These are phyloP conservation scores for Cyclanthera cordifolia DNA, from an alignment of 306 rosid genomes.

Conservation along the genomic window DNA sequence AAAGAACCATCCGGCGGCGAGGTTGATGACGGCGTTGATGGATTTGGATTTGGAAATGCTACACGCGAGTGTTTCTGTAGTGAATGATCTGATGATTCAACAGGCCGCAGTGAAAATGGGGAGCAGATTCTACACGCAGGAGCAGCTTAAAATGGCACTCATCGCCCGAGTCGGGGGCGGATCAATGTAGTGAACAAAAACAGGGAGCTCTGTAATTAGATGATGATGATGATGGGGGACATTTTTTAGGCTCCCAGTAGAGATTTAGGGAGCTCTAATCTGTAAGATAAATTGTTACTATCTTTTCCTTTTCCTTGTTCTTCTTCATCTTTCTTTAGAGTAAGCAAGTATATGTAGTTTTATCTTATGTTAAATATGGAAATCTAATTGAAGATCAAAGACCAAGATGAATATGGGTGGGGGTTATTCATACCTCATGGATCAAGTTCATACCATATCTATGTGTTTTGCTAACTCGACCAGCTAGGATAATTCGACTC, in stretches of 20 bases:
- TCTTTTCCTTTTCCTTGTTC: background rate
- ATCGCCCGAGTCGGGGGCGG: slow-evolving; percentile 46
- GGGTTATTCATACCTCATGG: too few relatives aligned
- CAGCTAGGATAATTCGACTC: too few relatives aligned
- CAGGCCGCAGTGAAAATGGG: slow-evolving; percentile 95
- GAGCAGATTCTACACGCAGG: slow-evolving; percentile 69
- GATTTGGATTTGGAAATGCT: slow-evolving; percentile 79
- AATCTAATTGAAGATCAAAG: background rate
- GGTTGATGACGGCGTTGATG: slow-evolving; percentile 73
- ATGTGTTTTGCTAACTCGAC: too few relatives aligned
- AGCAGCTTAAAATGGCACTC: slow-evolving; percentile 63
- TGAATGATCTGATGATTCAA: slow-evolving; percentile 84
- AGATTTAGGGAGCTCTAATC: background rate
- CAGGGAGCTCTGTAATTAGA: background rate
- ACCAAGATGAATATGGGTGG: background rate
- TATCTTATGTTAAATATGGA: background rate
- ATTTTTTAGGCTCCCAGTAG: slow-evolving; percentile 8
- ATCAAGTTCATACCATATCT: too few relatives aligned
- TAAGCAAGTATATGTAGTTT: background rate
- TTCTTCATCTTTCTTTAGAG: background rate
- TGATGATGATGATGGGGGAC: background rate
- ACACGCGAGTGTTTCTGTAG: slow-evolving; percentile 83
- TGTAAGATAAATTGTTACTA: background rate
- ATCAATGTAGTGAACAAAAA: background rate
- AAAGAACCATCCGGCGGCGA: slow-evolving; percentile 91